These are phyloP conservation scores for Penicillium capsulatum DNA, from an alignment of 2,329 filamentous ascomycete species.

Conservation along the genomic window DNA sequence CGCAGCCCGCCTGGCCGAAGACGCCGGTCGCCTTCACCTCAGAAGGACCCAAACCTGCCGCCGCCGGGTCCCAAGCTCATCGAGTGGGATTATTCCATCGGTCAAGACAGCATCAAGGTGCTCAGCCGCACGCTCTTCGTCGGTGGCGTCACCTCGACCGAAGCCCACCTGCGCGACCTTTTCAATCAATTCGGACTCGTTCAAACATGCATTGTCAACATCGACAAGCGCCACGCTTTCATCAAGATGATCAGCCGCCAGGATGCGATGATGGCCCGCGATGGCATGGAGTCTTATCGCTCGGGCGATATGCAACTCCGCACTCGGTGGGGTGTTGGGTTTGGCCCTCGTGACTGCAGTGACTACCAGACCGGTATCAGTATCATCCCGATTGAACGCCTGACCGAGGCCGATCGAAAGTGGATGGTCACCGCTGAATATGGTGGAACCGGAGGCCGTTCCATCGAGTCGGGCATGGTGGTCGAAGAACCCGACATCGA, in stretches of 20 bases:
- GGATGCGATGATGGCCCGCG: constrained; percentile 78
- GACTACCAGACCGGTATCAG: constrained; percentile 91
- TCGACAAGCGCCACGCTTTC: constrained; percentile 96
- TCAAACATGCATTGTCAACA: constrained; percentile 96
- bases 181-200: constrained; percentile 82
- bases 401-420: constrained; percentile 94
- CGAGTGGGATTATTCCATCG: constrained; percentile 70
- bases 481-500: constrained; percentile 98
- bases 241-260: constrained; percentile 94
- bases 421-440: constrained; percentile 95
- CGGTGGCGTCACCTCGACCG: constrained; percentile 83
- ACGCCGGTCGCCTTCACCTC: constrained; percentile 60
- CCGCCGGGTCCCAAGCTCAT: constrained; percentile 66
- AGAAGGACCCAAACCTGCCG: constrained; percentile 41
- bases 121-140: constrained; percentile 94
- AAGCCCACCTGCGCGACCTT: constrained; percentile 73
- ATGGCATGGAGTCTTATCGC: constrained; percentile 77
- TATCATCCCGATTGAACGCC: constrained; percentile 82
- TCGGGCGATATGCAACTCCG: constrained; percentile 68
- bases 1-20: constrained; percentile 73
- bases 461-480: constrained; percentile 76
- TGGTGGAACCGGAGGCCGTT: constrained; percentile 80
- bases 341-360: constrained; percentile 93
- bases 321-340: constrained; percentile 97
- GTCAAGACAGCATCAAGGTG: constrained; percentile 79